Conservation (phyloP, 352 stramenopile genomes). For the Globisporangium viniferum region DNA sequence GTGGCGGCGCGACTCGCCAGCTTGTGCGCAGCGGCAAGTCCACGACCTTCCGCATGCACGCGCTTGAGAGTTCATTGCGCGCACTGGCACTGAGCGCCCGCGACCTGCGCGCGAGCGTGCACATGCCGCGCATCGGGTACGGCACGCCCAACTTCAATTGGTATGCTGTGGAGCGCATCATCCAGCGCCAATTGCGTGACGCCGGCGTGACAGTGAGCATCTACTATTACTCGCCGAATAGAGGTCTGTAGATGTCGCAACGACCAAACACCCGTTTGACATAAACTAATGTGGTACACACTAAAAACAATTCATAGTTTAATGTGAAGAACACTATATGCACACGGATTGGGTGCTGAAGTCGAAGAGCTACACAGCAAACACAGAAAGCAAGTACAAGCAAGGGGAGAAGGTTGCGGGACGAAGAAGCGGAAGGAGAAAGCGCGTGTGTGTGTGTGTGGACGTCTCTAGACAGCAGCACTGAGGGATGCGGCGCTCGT, state of each 20-base stretch:
- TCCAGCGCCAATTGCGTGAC: constrained; percentile 61
- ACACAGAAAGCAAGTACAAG: constrained; percentile 3
- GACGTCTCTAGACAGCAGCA: not conserved
- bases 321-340: not conserved
- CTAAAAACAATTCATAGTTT: not conserved
- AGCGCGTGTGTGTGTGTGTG: not conserved
- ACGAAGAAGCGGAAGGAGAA: not conserved
- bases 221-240: constrained; percentile 61
- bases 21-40: constrained; percentile 56
- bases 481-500: not conserved
- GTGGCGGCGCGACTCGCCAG: not conserved
- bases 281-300: not conserved
- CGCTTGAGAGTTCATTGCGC: constrained; percentile 46
- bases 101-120: constrained; percentile 44
- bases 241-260: constrained; percentile 3
- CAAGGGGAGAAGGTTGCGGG: not conserved
- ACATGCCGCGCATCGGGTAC: constrained; percentile 78
- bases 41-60: constrained; percentile 62
- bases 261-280: not conserved
- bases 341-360: not conserved
- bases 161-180: constrained; percentile 76
- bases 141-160: constrained; percentile 78
- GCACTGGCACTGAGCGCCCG: constrained; percentile 35
- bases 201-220: constrained; percentile 49
- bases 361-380: constrained; percentile 7